phyloP scores from a whole-genome alignment of 2,329 filamentous ascomycete genomes.

The Microdochium trichocladiopsis region DNA sequence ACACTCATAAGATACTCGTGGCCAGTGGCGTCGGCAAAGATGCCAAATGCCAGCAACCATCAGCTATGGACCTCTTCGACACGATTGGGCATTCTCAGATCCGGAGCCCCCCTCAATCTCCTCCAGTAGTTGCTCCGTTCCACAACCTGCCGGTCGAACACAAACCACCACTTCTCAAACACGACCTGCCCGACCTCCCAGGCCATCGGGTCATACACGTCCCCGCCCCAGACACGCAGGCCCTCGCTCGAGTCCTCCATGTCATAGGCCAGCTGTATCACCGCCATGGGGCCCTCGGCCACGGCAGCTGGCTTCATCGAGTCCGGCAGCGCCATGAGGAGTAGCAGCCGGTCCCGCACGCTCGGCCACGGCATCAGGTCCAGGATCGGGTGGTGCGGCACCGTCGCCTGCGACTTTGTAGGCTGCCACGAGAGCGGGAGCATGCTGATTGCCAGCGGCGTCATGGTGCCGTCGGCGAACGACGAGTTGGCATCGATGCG shows the following conservation, averaged over 20 bases:
- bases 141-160: conserved; percentile 47
- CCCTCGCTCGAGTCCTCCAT: conserved; percentile 48
- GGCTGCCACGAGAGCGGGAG: conserved; percentile 42
- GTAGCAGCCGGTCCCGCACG: conserved; percentile 44
- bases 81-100: conserved; percentile 8
- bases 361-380: conserved; percentile 52
- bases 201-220: conserved; percentile 37
- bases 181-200: conserved; percentile 55
- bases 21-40: no score
- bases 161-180: conserved; percentile 55
- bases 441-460: conserved; percentile 21
- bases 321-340: conserved; percentile 40
- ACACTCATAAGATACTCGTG: no score
- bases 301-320: conserved; percentile 38
- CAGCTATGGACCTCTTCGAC: not conserved
- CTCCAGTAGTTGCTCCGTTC: conserved; percentile 45
- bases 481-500: conserved; percentile 36
- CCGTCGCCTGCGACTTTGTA: conserved; percentile 36
- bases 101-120: conserved; percentile 33
- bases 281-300: conserved; percentile 31
- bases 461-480: conserved; percentile 25
- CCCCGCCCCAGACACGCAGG: conserved; percentile 37
- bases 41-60: not conserved
- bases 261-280: conserved; percentile 48
- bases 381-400: conserved; percentile 50